Conservation (phyloP, 805 yeast species). For the Cyberlindnera subsufficiens region DNA sequence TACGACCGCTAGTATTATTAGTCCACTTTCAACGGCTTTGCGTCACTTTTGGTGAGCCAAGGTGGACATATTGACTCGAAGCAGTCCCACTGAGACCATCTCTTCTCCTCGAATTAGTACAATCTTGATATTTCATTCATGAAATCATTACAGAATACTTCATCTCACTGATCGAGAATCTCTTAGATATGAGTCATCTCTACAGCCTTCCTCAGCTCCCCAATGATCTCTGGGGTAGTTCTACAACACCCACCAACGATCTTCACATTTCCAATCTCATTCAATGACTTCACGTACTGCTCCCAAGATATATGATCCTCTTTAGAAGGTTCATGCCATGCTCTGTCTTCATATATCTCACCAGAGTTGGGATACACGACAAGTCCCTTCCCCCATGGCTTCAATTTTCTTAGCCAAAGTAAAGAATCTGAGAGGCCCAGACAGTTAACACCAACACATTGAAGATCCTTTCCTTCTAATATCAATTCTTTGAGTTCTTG, state of each 20-base stretch:
- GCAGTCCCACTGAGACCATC: no score
- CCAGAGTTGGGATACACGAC: conserved; percentile 76
- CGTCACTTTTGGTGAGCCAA: background rate
- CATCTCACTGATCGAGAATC: background rate
- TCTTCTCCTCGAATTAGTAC: no score
- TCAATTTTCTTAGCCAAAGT: conserved; percentile 32
- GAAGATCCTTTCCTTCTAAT: conserved; percentile 11
- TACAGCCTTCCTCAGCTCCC: conserved; percentile 3
- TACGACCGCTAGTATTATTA: no score
- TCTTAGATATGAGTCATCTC: background rate
- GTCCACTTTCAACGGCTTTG: no score
- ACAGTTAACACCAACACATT: conserved; percentile 64
- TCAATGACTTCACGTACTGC: conserved; percentile 34
- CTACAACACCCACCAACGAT: conserved; percentile 77
- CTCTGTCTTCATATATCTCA: conserved; percentile 47
- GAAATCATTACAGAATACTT: no score
- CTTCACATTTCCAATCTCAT: conserved; percentile 30
- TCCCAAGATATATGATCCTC: conserved; percentile 30
- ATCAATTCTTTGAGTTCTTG: conserved; percentile 25
- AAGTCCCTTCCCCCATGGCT: conserved; percentile 27
- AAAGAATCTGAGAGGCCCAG: conserved; percentile 40
- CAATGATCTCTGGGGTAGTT: conserved; percentile 42
- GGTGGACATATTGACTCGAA: no score
- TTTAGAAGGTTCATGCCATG: conserved; percentile 26
- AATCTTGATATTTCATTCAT: no score